Evolutionary conservation across 495 filamentous ascomycete species (phyloP).

Genomic region (Penicillium daleae): DNA sequence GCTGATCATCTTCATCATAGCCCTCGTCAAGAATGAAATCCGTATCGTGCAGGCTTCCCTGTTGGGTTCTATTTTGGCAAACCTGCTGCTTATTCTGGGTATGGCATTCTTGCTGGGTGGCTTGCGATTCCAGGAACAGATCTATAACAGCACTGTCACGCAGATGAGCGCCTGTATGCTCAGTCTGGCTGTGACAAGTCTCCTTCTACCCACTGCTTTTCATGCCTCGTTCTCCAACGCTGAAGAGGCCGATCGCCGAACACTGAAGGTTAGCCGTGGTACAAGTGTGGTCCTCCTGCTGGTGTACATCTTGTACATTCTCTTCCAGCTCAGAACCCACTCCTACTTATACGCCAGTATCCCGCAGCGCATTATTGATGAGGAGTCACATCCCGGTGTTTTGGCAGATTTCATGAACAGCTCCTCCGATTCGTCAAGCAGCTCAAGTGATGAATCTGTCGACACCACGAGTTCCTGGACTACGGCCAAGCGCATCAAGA

Average conservation of each 20-base stretch:
- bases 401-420: constrained; percentile 78
- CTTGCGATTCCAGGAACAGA: constrained; percentile 85
- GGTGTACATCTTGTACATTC: constrained; percentile 81
- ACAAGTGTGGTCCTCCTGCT: constrained; percentile 87
- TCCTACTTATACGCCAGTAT: constrained; percentile 90
- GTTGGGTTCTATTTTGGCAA: constrained; percentile 85
- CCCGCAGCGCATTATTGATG: constrained; percentile 86
- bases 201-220: constrained; percentile 86
- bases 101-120: constrained; percentile 90
- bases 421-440: constrained; percentile 64
- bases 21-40: constrained; percentile 67
- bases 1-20: constrained; percentile 74
- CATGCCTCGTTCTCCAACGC: constrained; percentile 78
- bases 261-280: constrained; percentile 83
- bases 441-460: constrained; percentile 68
- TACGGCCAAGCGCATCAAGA: constrained; percentile 72
- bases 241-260: constrained; percentile 64
- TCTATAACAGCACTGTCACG: constrained; percentile 93
- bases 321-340: constrained; percentile 92
- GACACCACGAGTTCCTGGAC: constrained; percentile 70
- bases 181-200: constrained; percentile 84
- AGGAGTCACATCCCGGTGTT: constrained; percentile 82
- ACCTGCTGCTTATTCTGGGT: constrained; percentile 84
- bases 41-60: constrained; percentile 87
- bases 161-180: constrained; percentile 94